Percentiles rank a stretch among this genome's conserved stretches.
Conservation (phyloP, 1,284 basidiomycete species). For the Ustilago shanxiensis region DNA sequence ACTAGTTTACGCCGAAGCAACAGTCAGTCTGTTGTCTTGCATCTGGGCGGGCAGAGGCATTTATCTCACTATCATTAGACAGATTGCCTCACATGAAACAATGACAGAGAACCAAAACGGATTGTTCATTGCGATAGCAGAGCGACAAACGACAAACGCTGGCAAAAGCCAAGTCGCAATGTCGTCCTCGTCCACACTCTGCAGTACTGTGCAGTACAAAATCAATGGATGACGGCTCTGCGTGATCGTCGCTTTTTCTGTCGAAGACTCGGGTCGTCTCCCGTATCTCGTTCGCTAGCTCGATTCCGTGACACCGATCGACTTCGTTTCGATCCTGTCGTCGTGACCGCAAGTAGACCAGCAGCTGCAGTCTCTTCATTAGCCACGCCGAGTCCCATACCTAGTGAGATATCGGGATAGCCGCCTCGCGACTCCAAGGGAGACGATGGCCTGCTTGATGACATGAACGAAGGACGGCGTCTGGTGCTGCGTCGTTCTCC, state of each 20-base stretch:
- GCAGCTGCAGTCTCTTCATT: conserved; percentile 15
- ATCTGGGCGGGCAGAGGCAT: too few relatives aligned
- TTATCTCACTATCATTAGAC: too few relatives aligned
- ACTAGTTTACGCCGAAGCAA: too few relatives aligned
- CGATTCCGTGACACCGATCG: conserved; percentile 35
- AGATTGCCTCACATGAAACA: background rate
- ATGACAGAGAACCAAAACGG: background rate
- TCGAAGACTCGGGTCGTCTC: conserved; percentile 19
- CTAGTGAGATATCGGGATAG: conserved; percentile 26
- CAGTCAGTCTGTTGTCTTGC: too few relatives aligned
- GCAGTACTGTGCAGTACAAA: background rate
- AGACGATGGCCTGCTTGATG: conserved; percentile 34
- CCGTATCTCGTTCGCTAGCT: conserved; percentile 16
- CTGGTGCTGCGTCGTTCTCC: conserved; percentile 28
- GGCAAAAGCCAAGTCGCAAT: too few relatives aligned
- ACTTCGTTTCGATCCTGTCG: conserved; percentile 28
- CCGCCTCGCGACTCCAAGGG: conserved; percentile 40
- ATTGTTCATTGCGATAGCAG: conserved; percentile 2
- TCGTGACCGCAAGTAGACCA: conserved; percentile 12
- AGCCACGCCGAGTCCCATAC: conserved; percentile 23
- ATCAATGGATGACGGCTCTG: conserved; percentile 11
- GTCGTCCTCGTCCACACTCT: too few relatives aligned
- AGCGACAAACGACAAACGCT: background rate
- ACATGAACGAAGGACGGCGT: conserved; percentile 39
- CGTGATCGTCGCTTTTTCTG: conserved; percentile 32